These are phyloP conservation scores for Gaertneriomyces semiglobifer DNA, from an alignment of 192 early-diverging fungal species.

Conservation along the genomic window DNA sequence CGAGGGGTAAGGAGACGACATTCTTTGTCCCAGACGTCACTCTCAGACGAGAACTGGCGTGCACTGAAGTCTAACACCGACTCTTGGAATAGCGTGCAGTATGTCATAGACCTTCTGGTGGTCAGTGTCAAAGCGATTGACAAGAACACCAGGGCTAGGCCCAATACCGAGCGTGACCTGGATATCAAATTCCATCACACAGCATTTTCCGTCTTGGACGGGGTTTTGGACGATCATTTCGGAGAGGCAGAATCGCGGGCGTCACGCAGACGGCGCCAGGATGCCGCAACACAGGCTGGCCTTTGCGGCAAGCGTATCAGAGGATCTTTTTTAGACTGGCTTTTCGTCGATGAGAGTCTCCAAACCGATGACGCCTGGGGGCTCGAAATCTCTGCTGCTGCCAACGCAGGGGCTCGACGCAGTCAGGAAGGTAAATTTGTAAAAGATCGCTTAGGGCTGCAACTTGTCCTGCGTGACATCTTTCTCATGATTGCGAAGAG, in stretches of 20 bases:
- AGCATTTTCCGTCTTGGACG: background rate
- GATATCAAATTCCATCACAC: background rate
- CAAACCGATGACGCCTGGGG: background rate
- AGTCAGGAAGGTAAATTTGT: background rate
- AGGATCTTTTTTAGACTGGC: background rate
- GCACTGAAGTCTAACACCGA: too few species aligned
- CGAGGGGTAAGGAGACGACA: too few species aligned
- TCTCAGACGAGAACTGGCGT: too few species aligned
- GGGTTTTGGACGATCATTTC: background rate
- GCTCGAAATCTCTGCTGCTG: background rate
- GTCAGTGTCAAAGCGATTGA: too few species aligned
- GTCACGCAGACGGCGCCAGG: conserved; percentile 4
- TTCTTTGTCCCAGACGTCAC: too few species aligned
- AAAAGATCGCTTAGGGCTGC: background rate
- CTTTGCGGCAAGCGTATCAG: background rate
- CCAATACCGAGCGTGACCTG: background rate
- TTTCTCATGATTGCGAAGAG: background rate
- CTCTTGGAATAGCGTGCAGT: too few species aligned
- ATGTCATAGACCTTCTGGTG: too few species aligned
- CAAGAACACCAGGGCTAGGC: too few species aligned
- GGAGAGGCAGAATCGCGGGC: conserved; percentile 9
- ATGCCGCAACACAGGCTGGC: background rate
- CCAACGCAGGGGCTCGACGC: background rate
- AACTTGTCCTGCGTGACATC: conserved; percentile 3
- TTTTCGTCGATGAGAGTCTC: too few species aligned